Conservation (phyloP, 1,284 basidiomycete species). For the Coriolopsis trogii region DNA sequence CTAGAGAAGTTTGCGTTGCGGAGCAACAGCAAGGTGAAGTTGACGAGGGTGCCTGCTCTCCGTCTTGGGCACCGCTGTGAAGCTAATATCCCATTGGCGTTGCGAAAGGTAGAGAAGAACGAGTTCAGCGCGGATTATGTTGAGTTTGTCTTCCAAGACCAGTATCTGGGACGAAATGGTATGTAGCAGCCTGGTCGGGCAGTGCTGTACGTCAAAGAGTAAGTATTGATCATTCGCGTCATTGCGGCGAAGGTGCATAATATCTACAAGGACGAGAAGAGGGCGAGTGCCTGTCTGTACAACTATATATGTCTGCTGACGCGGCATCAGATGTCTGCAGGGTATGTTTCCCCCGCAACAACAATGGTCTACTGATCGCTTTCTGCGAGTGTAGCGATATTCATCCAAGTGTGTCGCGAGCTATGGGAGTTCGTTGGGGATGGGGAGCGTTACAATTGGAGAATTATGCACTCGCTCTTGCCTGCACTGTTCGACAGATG, state of each 20-base stretch:
- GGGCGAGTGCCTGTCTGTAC: constrained; percentile 45
- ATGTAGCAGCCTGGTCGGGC: constrained; percentile 90
- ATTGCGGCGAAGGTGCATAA: constrained; percentile 79
- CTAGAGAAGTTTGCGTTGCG: constrained; percentile 71
- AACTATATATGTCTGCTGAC: background rate
- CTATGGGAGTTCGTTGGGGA: constrained; percentile 98
- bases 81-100: constrained; percentile 5
- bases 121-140: constrained; percentile 77
- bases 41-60: constrained; percentile 59
- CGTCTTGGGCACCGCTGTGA: background rate
- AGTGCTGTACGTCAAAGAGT: constrained; percentile 74
- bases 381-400: constrained; percentile 90
- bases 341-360: constrained; percentile 80
- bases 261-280: constrained; percentile 70
- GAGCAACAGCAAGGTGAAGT: constrained; percentile 69
- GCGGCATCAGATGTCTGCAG: constrained; percentile 70
- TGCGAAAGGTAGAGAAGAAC: constrained; percentile 63
- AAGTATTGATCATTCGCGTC: constrained; percentile 76
- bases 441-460: constrained; percentile 95
- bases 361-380: constrained; percentile 90
- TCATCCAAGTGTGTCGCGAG: constrained; percentile 95
- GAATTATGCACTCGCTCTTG: constrained; percentile 92
- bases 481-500: constrained; percentile 85
- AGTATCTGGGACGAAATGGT: constrained; percentile 89
- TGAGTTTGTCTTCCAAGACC: constrained; percentile 90